Conservation (phyloP, 1,284 basidiomycete species). For the Athelia sp. region DNA sequence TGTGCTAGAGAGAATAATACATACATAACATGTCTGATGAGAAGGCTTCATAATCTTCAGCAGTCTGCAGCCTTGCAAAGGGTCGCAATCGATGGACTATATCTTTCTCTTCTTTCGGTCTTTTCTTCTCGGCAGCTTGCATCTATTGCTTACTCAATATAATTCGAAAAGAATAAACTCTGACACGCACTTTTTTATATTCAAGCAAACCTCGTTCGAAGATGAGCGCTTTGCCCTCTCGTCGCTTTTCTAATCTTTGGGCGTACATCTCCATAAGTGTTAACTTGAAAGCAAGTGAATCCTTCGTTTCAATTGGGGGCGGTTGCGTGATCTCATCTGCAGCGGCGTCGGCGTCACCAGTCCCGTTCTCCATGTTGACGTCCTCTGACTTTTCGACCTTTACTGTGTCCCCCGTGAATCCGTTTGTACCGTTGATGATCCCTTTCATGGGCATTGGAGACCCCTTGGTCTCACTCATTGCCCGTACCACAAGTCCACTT, state of each 20-base stretch:
- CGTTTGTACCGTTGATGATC: constrained; percentile 40
- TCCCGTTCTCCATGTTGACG: constrained; percentile 35
- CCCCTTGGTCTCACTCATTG: constrained; percentile 34
- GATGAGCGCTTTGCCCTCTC: constrained; percentile 87
- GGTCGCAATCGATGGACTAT: constrained; percentile 87
- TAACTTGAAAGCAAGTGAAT: constrained; percentile 90
- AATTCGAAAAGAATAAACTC: not conserved
- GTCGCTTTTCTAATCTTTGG: constrained; percentile 85
- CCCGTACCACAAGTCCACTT: constrained; percentile 16
- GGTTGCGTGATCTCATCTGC: constrained; percentile 65
- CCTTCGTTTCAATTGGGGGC: constrained; percentile 77
- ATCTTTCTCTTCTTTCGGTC: constrained; percentile 89
- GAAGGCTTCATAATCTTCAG: constrained; percentile 88
- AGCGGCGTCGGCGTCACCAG: constrained; percentile 32
- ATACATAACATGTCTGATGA: constrained; percentile 86
- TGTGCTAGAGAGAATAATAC: constrained; percentile 16
- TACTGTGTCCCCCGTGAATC: constrained; percentile 36
- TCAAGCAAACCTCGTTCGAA: constrained; percentile 91
- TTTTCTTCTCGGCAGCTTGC: constrained; percentile 86
- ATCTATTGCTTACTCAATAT: constrained; percentile 45
- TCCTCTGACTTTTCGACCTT: constrained; percentile 49
- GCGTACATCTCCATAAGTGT: constrained; percentile 90
- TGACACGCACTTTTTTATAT: constrained; percentile 77
- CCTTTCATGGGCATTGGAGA: constrained; percentile 31
- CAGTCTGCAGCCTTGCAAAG: constrained; percentile 89